Conservation (phyloP, 2,329 filamentous ascomycete genomes). For the Nothopassalora personata region DNA sequence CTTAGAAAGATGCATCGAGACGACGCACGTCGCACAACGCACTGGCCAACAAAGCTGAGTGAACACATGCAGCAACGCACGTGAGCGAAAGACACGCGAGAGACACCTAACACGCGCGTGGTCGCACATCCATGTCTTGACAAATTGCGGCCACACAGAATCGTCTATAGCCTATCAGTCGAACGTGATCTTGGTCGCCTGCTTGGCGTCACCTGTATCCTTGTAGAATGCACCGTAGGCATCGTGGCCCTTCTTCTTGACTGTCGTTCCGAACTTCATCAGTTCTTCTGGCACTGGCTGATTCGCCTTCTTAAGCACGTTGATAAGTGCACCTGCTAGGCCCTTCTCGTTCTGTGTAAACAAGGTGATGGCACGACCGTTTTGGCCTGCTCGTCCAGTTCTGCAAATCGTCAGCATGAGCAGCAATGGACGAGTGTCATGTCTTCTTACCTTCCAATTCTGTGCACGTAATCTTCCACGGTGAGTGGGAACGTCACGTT, state of each 20-base stretch:
- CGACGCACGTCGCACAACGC: neutral
- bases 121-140: neutral
- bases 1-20: neutral
- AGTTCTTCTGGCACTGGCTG: slow-evolving; percentile 86
- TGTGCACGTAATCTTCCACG: slow-evolving; percentile 95
- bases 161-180: slow-evolving; percentile 42
- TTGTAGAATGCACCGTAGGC: slow-evolving; percentile 95
- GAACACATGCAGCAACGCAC: neutral
- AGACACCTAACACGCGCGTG: neutral
- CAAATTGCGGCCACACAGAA: neutral
- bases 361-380: slow-evolving; percentile 81
- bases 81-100: neutral
- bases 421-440: neutral
- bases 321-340: slow-evolving; percentile 86
- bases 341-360: slow-evolving; percentile 95
- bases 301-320: slow-evolving; percentile 88
- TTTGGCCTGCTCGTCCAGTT: slow-evolving; percentile 87
- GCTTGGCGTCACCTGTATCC: slow-evolving; percentile 75
- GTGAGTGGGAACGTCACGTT: slow-evolving; percentile 94
- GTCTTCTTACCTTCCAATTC: slow-evolving; percentile 61
- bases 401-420: slow-evolving; percentile 39
- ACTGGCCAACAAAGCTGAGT: neutral
- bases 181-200: slow-evolving; percentile 88
- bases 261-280: slow-evolving; percentile 92
- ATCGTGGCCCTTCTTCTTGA: slow-evolving; percentile 97